Base-by-base conservation (phyloP, 2,329 filamentous ascomycete genomes). In the Trichoderma arundinaceum region DNA sequence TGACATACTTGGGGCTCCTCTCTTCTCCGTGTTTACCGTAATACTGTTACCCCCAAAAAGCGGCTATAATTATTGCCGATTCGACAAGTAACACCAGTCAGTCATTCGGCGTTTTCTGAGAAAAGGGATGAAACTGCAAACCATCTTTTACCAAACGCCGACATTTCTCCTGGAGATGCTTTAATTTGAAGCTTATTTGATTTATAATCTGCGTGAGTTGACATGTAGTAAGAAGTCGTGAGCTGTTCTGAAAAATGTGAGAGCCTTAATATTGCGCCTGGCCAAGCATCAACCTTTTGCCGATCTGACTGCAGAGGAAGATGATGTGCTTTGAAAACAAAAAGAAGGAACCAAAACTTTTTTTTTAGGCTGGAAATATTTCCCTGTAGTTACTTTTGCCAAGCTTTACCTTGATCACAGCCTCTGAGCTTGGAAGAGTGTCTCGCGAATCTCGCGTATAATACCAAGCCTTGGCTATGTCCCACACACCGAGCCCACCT, bases 41-140 rank as follows among this genome's bases (percentile, higher is more conserved):
- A 28, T 28, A 28, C 22, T 28, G 22, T 28, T 28, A 28, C 22
- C 38, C 28, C 8, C 4, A n/a, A 22, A n/a, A 22, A 13, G 49
- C 59, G 59, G 59, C 49, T 63, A 63, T 63, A 63, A 46, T 53
- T 53, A 63, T 54, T 53, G 39, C 59, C 59, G 59, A 63, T 7
- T 33, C 15, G 13, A 33, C 15, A 7, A 28, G 48, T 35, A 17
- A 28, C 32, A 22, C 13, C 46, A 7, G 38, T 35, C 28, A 19
- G 12, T 44, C n/a, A 35, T 35, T 46, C 57, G 57, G 54, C 44
- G 57, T 39, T 22, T 49, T 3, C 22, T 28, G 39, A 60, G n/a
- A 43, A n/a, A 43, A 28, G 48, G 17, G 0, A 8, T 43, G 38
- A 12, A 7, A 22, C 4, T 10, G 35, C 38, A 12, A 44, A 35